Evolutionary conservation across 2,329 filamentous ascomycete species (phyloP).

Genomic region (Nigrospora oryzae): DNA sequence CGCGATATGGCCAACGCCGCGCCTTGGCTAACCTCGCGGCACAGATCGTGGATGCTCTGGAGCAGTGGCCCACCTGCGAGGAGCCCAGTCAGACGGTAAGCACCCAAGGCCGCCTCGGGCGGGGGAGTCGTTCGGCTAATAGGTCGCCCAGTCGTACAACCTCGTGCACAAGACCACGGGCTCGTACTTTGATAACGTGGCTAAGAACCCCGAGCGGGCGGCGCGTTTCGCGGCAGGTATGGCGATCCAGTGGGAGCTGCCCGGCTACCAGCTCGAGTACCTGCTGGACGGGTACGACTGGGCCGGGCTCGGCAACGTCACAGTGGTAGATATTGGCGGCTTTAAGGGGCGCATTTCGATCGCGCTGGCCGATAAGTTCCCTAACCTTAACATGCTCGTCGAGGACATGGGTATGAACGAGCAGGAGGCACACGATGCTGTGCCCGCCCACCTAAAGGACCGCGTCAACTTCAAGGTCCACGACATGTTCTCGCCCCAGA

Average conservation of each 20-base stretch:
- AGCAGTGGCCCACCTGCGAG: conserved; percentile 24
- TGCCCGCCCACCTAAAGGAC: conserved; percentile 6
- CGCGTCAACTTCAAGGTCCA: conserved; percentile 9
- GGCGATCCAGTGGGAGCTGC: conserved; percentile 1
- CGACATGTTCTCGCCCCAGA: conserved; percentile 12
- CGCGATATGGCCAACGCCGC: too few relatives aligned
- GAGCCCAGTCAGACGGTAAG: conserved; percentile 25
- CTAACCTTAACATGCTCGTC: conserved; percentile 20
- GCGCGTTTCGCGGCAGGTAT: conserved; percentile 3
- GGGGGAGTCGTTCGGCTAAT: conserved; percentile 14
- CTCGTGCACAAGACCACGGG: conserved; percentile 9
- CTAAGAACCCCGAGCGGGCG: conserved; percentile 1
- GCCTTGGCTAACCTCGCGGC: background rate
- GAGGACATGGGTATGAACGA: conserved; percentile 20
- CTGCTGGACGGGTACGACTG: conserved; percentile 4
- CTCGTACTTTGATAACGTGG: conserved; percentile 1
- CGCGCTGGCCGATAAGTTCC: conserved; percentile 14
- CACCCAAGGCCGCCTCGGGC: conserved; percentile 15
- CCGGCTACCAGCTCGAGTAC: conserved; percentile 3
- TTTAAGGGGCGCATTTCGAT: conserved; percentile 15
- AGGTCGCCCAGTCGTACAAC: conserved; percentile 18
- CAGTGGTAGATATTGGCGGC: conserved; percentile 13
- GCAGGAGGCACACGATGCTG: conserved; percentile 5
- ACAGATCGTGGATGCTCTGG: conserved; percentile 22
- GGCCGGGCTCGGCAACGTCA: conserved; percentile 1